A percentile compares a stretch with the other conserved stretches of the same genome.
These are phyloP conservation scores for Calonectria fujianensis DNA, from an alignment of 2,329 filamentous ascomycete genomes.

Conservation along the genomic window DNA sequence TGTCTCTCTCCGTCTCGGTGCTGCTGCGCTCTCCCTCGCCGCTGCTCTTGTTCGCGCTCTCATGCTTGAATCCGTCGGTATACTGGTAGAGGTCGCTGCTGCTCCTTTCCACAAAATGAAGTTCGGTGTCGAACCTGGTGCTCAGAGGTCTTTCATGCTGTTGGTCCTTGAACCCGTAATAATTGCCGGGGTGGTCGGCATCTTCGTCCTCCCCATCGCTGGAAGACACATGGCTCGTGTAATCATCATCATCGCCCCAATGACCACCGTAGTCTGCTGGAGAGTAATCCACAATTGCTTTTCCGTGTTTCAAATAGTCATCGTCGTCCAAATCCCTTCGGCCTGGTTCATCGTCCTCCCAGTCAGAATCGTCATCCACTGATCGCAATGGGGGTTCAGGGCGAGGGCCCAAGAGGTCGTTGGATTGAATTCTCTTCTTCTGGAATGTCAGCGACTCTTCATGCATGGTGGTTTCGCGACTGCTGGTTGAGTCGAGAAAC, in stretches of 20 bases:
- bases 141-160: background rate
- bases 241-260: constrained; percentile 4
- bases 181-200: background rate
- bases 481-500: constrained; percentile 1
- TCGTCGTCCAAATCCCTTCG: background rate
- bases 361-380: background rate
- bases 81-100: background rate
- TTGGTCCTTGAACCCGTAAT: background rate
- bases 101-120: background rate
- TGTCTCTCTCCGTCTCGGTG: background rate
- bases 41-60: background rate
- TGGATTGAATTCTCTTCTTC: no score
- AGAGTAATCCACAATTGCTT: background rate
- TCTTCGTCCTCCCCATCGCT: background rate
- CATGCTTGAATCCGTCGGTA: background rate
- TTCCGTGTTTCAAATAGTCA: background rate
- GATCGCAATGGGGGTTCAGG: background rate
- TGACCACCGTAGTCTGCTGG: constrained; percentile 14
- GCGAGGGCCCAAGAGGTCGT: background rate
- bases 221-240: constrained; percentile 17
- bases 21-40: background rate
- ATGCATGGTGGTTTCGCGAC: background rate
- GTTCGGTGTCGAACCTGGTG: background rate
- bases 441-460: background rate
- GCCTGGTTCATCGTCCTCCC: background rate